Evolutionary conservation across 2,329 filamentous ascomycete genomes (phyloP).

Genomic region (Ophiostoma angusticollis): DNA sequence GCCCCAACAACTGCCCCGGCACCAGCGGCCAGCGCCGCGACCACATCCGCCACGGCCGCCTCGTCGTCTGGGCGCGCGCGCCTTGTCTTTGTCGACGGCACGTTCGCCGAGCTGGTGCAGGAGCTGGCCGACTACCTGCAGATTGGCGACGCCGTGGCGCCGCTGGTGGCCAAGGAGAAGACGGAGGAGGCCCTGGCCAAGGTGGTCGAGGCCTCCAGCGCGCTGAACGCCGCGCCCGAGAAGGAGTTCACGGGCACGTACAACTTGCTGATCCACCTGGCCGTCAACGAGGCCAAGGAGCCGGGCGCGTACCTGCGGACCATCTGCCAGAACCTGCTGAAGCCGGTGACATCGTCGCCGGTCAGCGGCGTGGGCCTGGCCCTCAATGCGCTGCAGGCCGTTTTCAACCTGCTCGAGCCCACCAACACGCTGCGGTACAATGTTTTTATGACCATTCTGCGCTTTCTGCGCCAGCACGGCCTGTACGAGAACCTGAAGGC

Average conservation of each 20-base stretch:
- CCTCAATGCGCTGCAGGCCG: slow-evolving; percentile 79
- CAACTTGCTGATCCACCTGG: slow-evolving; percentile 90
- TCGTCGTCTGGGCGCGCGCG: slow-evolving; percentile 29
- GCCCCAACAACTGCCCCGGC: slow-evolving; percentile 6
- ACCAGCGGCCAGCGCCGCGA: neutral
- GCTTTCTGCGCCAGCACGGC: slow-evolving; percentile 61
- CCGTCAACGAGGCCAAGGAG: slow-evolving; percentile 66
- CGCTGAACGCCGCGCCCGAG: slow-evolving; percentile 77
- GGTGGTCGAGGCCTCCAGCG: slow-evolving; percentile 66
- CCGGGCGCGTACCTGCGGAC: slow-evolving; percentile 74
- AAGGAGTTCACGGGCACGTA: slow-evolving; percentile 95
- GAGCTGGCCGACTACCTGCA: slow-evolving; percentile 95
- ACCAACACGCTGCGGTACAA: slow-evolving; percentile 73
- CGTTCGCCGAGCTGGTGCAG: slow-evolving; percentile 81
- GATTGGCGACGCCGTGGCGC: slow-evolving; percentile 62
- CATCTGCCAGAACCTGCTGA: slow-evolving; percentile 80
- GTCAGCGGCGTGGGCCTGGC: slow-evolving; percentile 75
- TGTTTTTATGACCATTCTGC: slow-evolving; percentile 79
- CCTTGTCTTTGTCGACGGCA: slow-evolving; percentile 73
- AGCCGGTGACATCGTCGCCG: slow-evolving; percentile 76
- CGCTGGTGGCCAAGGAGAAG: slow-evolving; percentile 59
- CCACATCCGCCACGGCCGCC: neutral
- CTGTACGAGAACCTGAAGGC: slow-evolving; percentile 75
- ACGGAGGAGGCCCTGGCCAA: slow-evolving; percentile 84
- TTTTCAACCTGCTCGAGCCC: slow-evolving; percentile 84